Conservation (phyloP, 169 alveolate genomes). For the Cryptosporidium parvum region DNA sequence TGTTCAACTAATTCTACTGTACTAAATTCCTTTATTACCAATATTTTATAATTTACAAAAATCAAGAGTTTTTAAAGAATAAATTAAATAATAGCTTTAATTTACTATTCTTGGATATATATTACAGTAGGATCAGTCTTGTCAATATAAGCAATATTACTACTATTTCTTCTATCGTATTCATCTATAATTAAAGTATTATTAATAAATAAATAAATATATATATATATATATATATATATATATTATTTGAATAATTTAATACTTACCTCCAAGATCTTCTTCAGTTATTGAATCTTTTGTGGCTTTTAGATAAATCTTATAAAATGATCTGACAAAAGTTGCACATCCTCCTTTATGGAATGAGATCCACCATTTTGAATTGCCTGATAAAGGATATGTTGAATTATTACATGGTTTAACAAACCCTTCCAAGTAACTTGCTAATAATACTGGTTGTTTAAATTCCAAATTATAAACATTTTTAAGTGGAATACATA, state of each 20-base stretch:
- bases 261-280: slow-evolving; percentile 10
- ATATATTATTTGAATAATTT: background rate
- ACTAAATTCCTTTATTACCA: background rate
- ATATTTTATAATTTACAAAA: background rate
- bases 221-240: background rate
- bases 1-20: slow-evolving; percentile 13
- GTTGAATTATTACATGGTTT: slow-evolving; percentile 36
- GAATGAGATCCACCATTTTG: slow-evolving; percentile 72
- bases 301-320: slow-evolving; percentile 4
- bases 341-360: slow-evolving; percentile 72
- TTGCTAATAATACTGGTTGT: slow-evolving; percentile 60
- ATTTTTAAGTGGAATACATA: slow-evolving; percentile 36
- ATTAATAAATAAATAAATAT: background rate
- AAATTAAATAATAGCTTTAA: background rate
- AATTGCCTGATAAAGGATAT: slow-evolving; percentile 17
- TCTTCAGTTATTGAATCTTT: background rate
- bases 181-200: background rate
- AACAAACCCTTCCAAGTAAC: slow-evolving; percentile 64
- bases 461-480: slow-evolving; percentile 39
- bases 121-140: slow-evolving; percentile 70
- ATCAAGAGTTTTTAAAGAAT: background rate
- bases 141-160: slow-evolving; percentile 42
- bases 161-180: background rate
- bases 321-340: slow-evolving; percentile 32
- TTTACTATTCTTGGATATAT: slow-evolving; percentile 36